A percentile compares a stretch with the other conserved stretches of the same genome.
Evolutionary conservation across 2,329 filamentous ascomycete genomes (phyloP).

Genomic region (Pleomassaria siparia): DNA sequence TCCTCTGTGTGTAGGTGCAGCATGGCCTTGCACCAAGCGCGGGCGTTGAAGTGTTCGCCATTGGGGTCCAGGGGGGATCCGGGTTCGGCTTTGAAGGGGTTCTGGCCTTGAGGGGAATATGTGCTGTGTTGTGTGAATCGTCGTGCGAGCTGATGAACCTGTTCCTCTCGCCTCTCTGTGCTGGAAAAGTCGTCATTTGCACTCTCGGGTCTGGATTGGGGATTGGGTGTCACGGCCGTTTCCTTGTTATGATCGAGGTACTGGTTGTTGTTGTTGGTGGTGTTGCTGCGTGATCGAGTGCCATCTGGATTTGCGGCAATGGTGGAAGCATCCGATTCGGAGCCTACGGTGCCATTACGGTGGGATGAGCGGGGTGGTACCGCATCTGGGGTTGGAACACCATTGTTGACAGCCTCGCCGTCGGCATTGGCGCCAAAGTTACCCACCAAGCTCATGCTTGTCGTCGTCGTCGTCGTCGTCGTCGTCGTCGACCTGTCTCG

Average conservation of each 20-base stretch:
- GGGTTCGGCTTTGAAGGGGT: conserved; percentile 42
- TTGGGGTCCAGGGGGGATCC: conserved; percentile 50
- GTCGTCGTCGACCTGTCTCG: background rate
- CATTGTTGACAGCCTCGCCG: conserved; percentile 39
- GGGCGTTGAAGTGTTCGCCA: conserved; percentile 50
- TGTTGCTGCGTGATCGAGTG: conserved; percentile 23
- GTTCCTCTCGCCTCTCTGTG: conserved; percentile 32
- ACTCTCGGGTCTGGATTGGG: conserved; percentile 14
- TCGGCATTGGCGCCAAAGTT: conserved; percentile 48
- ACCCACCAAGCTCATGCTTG: conserved; percentile 46
- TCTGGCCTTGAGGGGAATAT: conserved; percentile 41
- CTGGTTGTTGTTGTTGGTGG: conserved; percentile 11
- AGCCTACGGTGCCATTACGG: conserved; percentile 8
- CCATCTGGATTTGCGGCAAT: conserved; percentile 28
- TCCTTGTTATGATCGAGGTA: conserved; percentile 14
- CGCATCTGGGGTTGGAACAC: conserved; percentile 36
- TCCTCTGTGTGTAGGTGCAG: conserved; percentile 49
- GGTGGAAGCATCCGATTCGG: conserved; percentile 37
- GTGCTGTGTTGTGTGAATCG: conserved; percentile 44
- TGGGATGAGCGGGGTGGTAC: conserved; percentile 23
- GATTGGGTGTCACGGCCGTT: conserved; percentile 22
- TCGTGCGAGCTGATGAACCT: conserved; percentile 47
- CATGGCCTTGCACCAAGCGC: conserved; percentile 54
- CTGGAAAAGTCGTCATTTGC: conserved; percentile 19
- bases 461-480: conserved; percentile 31